Conservation (phyloP, 495 filamentous ascomycete species). For the Xylaria acuta region DNA sequence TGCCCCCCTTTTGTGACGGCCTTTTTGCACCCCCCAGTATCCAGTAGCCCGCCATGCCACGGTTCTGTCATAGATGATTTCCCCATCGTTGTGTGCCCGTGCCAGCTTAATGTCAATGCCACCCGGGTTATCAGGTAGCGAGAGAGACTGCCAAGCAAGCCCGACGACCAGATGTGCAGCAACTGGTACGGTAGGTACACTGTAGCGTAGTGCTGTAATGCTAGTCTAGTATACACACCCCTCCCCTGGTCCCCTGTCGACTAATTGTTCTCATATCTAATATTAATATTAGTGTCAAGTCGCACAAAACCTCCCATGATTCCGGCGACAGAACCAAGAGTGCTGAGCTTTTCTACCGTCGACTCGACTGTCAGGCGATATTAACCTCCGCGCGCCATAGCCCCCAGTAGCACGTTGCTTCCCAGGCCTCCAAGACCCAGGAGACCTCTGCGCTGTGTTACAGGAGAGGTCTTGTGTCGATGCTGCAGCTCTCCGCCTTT, state of each 20-base stretch:
- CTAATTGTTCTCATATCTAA: constrained; percentile 41
- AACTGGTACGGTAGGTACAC: constrained; percentile 41
- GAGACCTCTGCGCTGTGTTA: constrained; percentile 40
- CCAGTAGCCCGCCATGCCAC: constrained; percentile 17
- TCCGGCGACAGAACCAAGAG: constrained; percentile 53
- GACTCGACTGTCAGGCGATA: constrained; percentile 41
- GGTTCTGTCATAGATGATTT: constrained; percentile 24
- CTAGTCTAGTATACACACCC: constrained; percentile 35
- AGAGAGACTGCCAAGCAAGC: constrained; percentile 41
- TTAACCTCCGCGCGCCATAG: constrained; percentile 41
- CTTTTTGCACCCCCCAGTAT: constrained; percentile 20
- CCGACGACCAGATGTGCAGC: constrained; percentile 35
- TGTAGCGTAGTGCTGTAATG: constrained; percentile 27
- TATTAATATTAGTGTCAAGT: constrained; percentile 53
- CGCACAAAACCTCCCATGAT: constrained; percentile 58
- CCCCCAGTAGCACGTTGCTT: constrained; percentile 42
- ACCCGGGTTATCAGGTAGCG: constrained; percentile 28
- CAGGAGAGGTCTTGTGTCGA: constrained; percentile 44
- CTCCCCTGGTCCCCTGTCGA: constrained; percentile 39
- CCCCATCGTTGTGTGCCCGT: constrained; percentile 28
- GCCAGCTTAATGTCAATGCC: constrained; percentile 43
- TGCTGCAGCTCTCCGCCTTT: constrained; percentile 53
- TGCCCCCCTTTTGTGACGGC: constrained; percentile 25
- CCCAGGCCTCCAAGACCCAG: constrained; percentile 41
- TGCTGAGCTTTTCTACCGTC: constrained; percentile 46